A percentile compares a stretch with the other conserved stretches of the same genome.
phyloP scores from a whole-genome alignment of 2,329 filamentous ascomycete species.

The Lomentospora prolificans region DNA sequence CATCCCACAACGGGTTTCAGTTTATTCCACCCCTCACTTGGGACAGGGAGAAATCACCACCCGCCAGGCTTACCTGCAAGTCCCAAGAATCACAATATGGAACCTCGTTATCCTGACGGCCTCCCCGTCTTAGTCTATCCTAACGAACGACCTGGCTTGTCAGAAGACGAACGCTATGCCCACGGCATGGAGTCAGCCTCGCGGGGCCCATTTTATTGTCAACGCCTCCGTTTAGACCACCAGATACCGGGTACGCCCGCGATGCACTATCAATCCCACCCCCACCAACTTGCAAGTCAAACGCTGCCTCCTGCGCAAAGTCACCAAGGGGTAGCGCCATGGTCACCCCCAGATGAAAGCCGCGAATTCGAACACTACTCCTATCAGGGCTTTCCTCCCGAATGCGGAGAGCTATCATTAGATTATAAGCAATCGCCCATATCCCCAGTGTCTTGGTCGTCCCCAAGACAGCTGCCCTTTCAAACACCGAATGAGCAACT shows the following conservation, averaged over 20 bases:
- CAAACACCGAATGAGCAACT: background rate
- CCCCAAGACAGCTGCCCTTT: constrained; percentile 14
- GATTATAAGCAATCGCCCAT: constrained; percentile 20
- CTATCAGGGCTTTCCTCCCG: constrained; percentile 23
- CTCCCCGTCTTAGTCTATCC: background rate
- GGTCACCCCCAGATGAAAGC: constrained; percentile 25
- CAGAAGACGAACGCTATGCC: background rate
- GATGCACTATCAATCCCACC: background rate
- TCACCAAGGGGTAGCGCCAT: constrained; percentile 10
- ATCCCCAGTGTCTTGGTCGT: constrained; percentile 26
- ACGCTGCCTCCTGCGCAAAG: background rate
- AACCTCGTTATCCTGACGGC: background rate
- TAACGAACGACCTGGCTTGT: background rate
- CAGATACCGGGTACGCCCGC: background rate
- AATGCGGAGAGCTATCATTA: constrained; percentile 14
- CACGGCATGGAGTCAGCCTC: background rate
- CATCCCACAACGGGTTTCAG: background rate
- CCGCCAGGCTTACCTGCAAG: background rate
- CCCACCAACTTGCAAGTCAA: background rate
- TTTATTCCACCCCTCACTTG: background rate
- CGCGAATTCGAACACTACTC: constrained; percentile 28
- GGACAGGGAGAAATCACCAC: background rate
- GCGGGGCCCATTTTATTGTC: background rate
- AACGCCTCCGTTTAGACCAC: background rate
- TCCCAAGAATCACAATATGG: background rate